A percentile compares a stretch with the other conserved stretches of the same genome.
These are phyloP conservation scores for Gloeopeniophorella convolvens DNA, from an alignment of 768 basidiomycete species.

Conservation along the genomic window DNA sequence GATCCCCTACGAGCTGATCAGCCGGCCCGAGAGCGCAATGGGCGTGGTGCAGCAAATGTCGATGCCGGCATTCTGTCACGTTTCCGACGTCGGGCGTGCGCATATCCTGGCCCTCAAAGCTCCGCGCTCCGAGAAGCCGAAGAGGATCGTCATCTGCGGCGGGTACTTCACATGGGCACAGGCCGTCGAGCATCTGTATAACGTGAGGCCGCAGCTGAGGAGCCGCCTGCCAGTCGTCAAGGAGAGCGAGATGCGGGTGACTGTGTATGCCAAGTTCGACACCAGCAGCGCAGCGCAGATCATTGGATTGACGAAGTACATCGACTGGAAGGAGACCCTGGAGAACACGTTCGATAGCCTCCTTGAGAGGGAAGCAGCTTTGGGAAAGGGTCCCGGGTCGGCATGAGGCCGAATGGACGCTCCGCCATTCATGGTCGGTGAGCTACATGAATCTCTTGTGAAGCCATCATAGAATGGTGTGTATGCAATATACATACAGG, in stretches of 20 bases:
- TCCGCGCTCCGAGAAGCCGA: not conserved
- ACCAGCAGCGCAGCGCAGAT: not conserved
- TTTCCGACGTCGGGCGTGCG: not conserved
- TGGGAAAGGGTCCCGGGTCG: no score
- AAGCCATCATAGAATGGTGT: no score
- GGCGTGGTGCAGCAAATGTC: no score
- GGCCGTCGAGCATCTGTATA: not conserved
- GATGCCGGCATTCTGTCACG: not conserved
- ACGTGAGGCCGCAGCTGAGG: not conserved
- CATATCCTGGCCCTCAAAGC: conserved; percentile 3
- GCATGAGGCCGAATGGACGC: no score
- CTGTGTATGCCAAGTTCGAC: not conserved
- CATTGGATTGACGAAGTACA: not conserved
- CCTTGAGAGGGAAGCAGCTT: not conserved
- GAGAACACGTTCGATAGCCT: not conserved
- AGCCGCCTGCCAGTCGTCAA: not conserved
- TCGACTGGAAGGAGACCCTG: not conserved
- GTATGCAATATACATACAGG: no score
- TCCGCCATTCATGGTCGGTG: no score
- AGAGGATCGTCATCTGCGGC: not conserved
- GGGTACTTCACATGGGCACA: not conserved
- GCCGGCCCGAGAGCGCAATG: not conserved
- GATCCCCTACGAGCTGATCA: not conserved
- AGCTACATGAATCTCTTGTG: no score
- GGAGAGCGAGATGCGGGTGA: not conserved